Evolutionary conservation across 257 asterid species (phyloP).

Genomic region (Paulownia fortunei): DNA sequence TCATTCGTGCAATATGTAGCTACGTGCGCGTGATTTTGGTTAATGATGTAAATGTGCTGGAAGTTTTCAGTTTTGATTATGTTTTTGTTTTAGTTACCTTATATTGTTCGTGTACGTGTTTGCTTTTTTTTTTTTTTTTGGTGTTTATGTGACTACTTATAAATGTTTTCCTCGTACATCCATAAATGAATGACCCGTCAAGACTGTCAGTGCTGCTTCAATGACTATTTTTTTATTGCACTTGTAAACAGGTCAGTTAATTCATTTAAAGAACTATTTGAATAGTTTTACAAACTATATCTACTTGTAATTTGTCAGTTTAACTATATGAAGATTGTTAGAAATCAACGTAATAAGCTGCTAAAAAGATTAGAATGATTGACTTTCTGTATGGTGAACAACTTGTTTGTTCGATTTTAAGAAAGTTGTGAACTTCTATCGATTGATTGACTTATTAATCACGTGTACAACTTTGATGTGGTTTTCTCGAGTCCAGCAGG

Average conservation of each 20-base stretch:
- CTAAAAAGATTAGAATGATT: neutral
- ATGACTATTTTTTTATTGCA: neutral
- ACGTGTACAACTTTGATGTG: neutral
- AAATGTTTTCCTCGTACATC: neutral
- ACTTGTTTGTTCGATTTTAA: neutral
- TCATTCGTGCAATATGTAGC: constrained; percentile 19
- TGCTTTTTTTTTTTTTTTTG: neutral
- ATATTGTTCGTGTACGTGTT: neutral
- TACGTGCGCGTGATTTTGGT: neutral
- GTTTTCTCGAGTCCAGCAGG: neutral
- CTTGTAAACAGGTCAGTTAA: neutral
- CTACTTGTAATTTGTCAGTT: neutral
- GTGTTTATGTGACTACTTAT: neutral
- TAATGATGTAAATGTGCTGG: neutral
- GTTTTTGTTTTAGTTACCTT: neutral
- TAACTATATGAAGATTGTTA: neutral
- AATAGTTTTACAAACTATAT: neutral
- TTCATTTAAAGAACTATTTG: neutral
- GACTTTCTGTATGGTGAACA: neutral
- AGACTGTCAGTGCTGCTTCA: neutral
- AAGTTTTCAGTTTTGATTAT: constrained; percentile 7
- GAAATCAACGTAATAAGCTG: constrained; percentile 10
- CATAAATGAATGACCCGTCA: constrained; percentile 10
- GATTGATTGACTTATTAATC: neutral
- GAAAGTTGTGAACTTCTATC: constrained; percentile 2